Conservation (phyloP, 768 basidiomycete genomes). For the Lactarius vividus region DNA sequence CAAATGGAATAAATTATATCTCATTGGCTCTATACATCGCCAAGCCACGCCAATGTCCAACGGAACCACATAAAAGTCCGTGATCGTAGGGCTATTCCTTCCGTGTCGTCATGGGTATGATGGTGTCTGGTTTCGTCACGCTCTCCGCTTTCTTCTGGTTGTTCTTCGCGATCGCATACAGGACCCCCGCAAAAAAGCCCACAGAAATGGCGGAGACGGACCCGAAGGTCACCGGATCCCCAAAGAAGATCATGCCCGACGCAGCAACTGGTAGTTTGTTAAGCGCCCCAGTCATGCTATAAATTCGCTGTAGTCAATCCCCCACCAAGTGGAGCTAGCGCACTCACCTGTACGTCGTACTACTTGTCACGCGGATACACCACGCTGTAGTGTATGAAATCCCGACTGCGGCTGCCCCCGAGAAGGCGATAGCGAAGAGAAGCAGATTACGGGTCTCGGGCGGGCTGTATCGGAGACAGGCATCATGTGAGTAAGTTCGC, state of each 20-base stretch:
- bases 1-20: conserved; percentile 17
- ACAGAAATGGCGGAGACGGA: conserved; percentile 84
- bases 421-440: conserved; percentile 87
- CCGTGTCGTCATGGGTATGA: conserved; percentile 64
- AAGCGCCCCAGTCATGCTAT: conserved; percentile 92
- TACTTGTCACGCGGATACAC: conserved; percentile 94
- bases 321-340: background rate
- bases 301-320: background rate
- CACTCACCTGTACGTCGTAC: conserved; percentile 94
- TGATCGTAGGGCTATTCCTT: conserved; percentile 30
- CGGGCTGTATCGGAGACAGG: conserved; percentile 53
- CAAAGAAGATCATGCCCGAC: conserved; percentile 98
- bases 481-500: conserved; percentile 1
- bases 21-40: conserved; percentile 18
- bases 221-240: conserved; percentile 82
- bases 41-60: background rate
- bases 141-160: conserved; percentile 81
- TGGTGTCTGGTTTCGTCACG: conserved; percentile 46
- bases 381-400: conserved; percentile 99
- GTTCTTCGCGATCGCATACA: conserved; percentile 94
- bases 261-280: conserved; percentile 98
- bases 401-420: conserved; percentile 95
- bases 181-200: conserved; percentile 88
- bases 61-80: conserved; percentile 13
- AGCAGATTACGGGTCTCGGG: conserved; percentile 73